Base-by-base conservation (phyloP, 2,329 filamentous ascomycete species). In the Metarhizium humberi region DNA sequence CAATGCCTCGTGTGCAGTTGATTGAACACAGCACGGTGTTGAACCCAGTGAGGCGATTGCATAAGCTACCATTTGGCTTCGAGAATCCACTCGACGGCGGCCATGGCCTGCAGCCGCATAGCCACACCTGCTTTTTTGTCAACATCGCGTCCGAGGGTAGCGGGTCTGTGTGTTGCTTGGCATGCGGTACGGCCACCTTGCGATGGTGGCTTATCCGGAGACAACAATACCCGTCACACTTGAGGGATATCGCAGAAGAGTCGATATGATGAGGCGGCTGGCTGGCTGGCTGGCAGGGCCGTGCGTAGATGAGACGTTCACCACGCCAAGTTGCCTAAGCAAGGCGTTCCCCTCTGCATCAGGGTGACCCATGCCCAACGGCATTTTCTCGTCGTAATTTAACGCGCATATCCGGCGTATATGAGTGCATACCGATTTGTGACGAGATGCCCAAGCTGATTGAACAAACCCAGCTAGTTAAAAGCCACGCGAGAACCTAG, bases 361-460 rank as follows among this genome's bases (percentile, higher is more conserved):
- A 45, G 18, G 20, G 4, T 48, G 25, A 30, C 25, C 20, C 45
- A 20, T 48, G 45, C 14, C 13, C 6, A 16, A 48, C 25, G 45
- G 45, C 45, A 30, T 53, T 30, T 40, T 40, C 45, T 54, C 52
- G 46, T 34, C 45, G 45, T 49, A 54, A 54, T 54, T 49, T 48
- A 40, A 53, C 52, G 20, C 13, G 36, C 32, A 30, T 53, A 30
- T 14, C 6, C 32, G 10, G 38, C 8, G 38, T 5, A 5, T 11
- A 40, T 40, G n/a, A 7, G 14, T 40, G 14, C 25, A 25, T 25
- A 25, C 38, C 11, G 13, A 11, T 40, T 16, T 40, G 52, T 30
- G 34, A 53, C 42, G 52, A 54, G 45, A 54, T 30, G 10, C 45
- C 20, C 8, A 4, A 30, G 14, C 45, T 25, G 8, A 18, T 7